Evolutionary conservation across 192 early-diverging fungal species (phyloP).

Genomic region (Spinellus fusiger): DNA sequence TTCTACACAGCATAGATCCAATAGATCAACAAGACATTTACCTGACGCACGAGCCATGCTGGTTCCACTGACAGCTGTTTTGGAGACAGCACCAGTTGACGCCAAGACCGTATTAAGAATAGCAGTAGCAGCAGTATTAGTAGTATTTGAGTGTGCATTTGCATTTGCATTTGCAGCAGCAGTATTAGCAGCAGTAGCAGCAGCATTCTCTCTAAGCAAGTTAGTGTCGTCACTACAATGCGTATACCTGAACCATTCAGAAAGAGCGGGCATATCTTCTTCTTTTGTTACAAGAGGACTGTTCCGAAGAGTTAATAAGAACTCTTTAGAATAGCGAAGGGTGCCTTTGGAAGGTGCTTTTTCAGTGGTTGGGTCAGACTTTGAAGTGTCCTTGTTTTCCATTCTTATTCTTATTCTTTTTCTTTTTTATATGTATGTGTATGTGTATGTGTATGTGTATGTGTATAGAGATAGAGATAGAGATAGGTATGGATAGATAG

Average conservation of each 20-base stretch:
- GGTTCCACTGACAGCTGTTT: constrained; percentile 11
- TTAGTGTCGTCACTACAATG: background rate
- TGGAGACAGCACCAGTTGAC: constrained; percentile 10
- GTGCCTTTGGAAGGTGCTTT: background rate
- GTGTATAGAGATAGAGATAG: background rate
- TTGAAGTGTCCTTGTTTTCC: background rate
- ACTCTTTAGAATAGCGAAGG: constrained; percentile 27
- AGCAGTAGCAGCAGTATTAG: background rate
- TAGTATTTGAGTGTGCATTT: background rate
- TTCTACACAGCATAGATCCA: background rate
- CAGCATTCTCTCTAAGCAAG: background rate
- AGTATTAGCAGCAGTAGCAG: background rate
- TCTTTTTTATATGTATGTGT: background rate
- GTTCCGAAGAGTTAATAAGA: constrained; percentile 19
- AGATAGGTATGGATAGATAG: background rate
- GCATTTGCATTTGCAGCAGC: background rate
- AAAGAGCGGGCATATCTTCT: constrained; percentile 22
- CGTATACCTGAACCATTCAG: constrained; percentile 28
- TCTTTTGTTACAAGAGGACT: constrained; percentile 29
- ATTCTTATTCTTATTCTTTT: background rate
- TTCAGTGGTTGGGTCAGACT: background rate
- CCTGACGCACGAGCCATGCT: constrained; percentile 13
- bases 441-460: background rate
- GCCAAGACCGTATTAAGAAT: constrained; percentile 12
- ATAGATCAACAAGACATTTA: constrained; percentile 6